Conservation (phyloP, 1,284 basidiomycete genomes). For the Rhodotorula sp. region DNA sequence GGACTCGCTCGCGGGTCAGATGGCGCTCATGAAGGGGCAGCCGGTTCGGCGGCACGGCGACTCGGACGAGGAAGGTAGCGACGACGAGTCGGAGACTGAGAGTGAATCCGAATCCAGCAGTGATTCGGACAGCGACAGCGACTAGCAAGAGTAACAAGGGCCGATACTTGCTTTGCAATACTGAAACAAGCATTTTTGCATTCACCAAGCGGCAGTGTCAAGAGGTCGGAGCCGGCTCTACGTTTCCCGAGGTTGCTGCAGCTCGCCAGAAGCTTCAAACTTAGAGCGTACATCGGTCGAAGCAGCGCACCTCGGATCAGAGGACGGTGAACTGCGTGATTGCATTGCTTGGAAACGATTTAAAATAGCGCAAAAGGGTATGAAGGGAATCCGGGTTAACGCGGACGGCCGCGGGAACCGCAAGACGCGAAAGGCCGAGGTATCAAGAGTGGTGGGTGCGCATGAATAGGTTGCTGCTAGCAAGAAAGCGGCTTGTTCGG, state of each 20-base stretch:
- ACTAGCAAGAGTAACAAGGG: neutral
- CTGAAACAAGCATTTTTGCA: neutral
- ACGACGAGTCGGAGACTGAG: slow-evolving; percentile 19
- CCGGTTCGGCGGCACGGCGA: slow-evolving; percentile 66
- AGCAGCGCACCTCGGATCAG: no score
- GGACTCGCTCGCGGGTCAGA: slow-evolving; percentile 92
- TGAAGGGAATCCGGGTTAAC: no score
- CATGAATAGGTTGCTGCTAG: neutral
- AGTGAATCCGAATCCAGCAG: slow-evolving; percentile 47
- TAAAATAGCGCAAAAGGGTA: neutral
- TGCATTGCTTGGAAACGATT: neutral
- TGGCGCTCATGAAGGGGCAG: slow-evolving; percentile 94
- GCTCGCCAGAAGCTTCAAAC: no score
- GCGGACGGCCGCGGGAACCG: no score
- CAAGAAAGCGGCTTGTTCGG: neutral
- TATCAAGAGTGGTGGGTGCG: no score
- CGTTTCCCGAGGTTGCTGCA: no score
- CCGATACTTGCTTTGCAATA: neutral
- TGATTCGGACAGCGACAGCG: slow-evolving; percentile 20
- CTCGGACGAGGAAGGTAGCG: slow-evolving; percentile 56
- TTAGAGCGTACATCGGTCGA: no score
- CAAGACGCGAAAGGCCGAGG: no score
- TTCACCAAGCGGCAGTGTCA: neutral
- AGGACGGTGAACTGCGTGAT: no score
- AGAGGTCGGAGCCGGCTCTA: no score